phyloP scores from a whole-genome alignment of 306 rosid genomes.

The Notholithocarpus densiflorus region DNA sequence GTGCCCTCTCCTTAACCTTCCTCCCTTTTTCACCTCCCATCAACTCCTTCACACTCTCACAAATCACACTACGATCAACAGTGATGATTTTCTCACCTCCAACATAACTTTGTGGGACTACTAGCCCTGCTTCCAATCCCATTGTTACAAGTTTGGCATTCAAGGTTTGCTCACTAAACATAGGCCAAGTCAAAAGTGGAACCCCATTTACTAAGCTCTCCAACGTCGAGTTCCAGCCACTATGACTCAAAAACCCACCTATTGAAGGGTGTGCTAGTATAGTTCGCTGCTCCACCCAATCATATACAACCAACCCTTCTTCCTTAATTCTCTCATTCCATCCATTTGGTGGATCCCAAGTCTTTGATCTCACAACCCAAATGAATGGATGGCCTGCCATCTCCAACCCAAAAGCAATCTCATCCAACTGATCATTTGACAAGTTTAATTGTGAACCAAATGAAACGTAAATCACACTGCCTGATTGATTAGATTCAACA shows the following conservation, averaged over 20 bases:
- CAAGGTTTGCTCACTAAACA: slow-evolving; percentile 23
- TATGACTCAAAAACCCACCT: slow-evolving; percentile 28
- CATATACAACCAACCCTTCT: slow-evolving; percentile 16
- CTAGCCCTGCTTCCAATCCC: slow-evolving; percentile 5
- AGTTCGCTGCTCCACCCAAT: slow-evolving; percentile 25
- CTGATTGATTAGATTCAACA: neutral
- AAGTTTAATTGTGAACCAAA: slow-evolving; percentile 22
- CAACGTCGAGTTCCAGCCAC: slow-evolving; percentile 33
- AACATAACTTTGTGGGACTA: neutral
- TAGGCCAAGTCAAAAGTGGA: slow-evolving; percentile 33
- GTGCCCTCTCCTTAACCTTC: slow-evolving; percentile 16
- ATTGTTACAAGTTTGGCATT: slow-evolving; percentile 16
- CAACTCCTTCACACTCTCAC: slow-evolving; percentile 29
- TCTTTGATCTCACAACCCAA: slow-evolving; percentile 20
- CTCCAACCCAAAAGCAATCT: slow-evolving; percentile 32
- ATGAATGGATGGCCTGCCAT: slow-evolving; percentile 1
- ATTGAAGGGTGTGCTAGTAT: slow-evolving; percentile 14
- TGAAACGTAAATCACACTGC: slow-evolving; percentile 22
- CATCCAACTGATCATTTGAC: slow-evolving; percentile 10
- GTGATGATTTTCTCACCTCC: neutral
- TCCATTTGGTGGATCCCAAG: slow-evolving; percentile 19
- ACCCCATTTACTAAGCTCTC: slow-evolving; percentile 25
- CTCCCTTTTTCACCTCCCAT: slow-evolving; percentile 20
- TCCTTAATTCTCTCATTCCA: neutral
- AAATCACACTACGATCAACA: neutral